Evolutionary conservation across 148 eudicot genomes (phyloP), one percentile per base, ranked within the genome.

Genomic region (Rhododendron ovatum): DNA sequence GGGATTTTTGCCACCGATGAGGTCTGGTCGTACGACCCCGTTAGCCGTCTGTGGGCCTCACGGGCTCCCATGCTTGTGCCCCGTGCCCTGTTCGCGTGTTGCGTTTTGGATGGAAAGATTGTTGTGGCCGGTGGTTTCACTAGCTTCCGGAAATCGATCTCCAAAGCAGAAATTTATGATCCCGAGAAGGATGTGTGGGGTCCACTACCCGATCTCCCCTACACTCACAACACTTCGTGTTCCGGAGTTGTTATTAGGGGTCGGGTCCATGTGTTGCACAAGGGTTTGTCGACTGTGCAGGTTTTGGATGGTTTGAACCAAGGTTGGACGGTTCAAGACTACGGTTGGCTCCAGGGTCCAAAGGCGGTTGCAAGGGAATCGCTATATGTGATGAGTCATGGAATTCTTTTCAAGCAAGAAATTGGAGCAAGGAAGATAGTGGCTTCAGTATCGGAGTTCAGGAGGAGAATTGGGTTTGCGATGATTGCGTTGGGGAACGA

Each of bases 101-200:
- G 98, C 84, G 98, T 93, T 80, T 85, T 91, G 81, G 92, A 90
- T 61, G 98, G 96, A 43, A 98, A 94, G 88, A 98, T 98, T 65
- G 87, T 95, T 18, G 98, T 92, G 41, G 98, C 99, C 1, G 99
- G 99, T 43, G 99, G 99, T 78, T 98, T 95, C 88, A 95, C 98
- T 8, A 92, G 88, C 89, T 93, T 93, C 89, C 89, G 96, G 87
- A 94, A 91, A 91, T 93, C 99, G 37, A 95, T 95, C 63, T 86
- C 96, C 35, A 92, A 90, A 67, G 96, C 98, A 2, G 99, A 98
- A 87, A 88, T 95, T 37, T 98, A 98, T 61, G 98, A 98, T 87
- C 99, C 99, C 4, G 93, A 86, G 53, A 94, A 91, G 75, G 90
- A 95, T 79, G 55, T 84, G 13, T 98, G 99, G 99, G 88, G 77